Base-by-base conservation (phyloP, 495 filamentous ascomycete species). In the Astrothelium macrocarpum region DNA sequence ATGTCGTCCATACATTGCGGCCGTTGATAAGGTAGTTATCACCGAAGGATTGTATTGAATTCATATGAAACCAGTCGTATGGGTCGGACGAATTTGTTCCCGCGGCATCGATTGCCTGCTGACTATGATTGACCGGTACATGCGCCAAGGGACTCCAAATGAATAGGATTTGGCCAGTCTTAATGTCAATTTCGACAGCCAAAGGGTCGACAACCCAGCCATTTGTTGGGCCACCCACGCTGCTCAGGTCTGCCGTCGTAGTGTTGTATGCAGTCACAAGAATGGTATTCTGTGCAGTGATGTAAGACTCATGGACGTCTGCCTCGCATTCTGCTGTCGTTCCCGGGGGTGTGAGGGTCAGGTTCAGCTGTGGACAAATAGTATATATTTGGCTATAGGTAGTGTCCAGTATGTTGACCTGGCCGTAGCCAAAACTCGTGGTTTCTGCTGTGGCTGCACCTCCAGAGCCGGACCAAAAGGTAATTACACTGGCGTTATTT, bases 21-120 rank as follows among this genome's bases (percentile, higher is more conserved):
- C 69, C 61, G 62, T 70, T 76, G 59, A 82, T 67, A 9, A 81
- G 69, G 59, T 69, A 78, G 39, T 77, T 73, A 23, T 70, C 64
- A 10, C 65, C 68, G 39, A 80, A 71, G 53, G 77, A 77, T 58
- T 79, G 72, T 25, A 80, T 64, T 42, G 78, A 78, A 62, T 77
- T 79, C 64, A 80, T 76, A 65, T 80, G 78, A 67, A 80, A 79
- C 53, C 69, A 80, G 58, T 82, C 78, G 69, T 72, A 80, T 0
- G 79, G 72, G 16, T 39, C 7, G 7, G 36, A 39, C 16, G 16
- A 16, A 39, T 39, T 39, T 39, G 36, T 39, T 16, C 36, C 36
- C 2, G 60, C 12, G 10, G 67, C 62, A 34, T 72, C 36, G 29
- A 63, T n/a, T 3, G 59, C 25, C 20, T 32, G 63, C 14, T 25